A percentile compares a stretch with the other conserved stretches of the same genome.
Evolutionary conservation across 2,329 filamentous ascomycete genomes (phyloP).

Genomic region (Fusarium sororula): DNA sequence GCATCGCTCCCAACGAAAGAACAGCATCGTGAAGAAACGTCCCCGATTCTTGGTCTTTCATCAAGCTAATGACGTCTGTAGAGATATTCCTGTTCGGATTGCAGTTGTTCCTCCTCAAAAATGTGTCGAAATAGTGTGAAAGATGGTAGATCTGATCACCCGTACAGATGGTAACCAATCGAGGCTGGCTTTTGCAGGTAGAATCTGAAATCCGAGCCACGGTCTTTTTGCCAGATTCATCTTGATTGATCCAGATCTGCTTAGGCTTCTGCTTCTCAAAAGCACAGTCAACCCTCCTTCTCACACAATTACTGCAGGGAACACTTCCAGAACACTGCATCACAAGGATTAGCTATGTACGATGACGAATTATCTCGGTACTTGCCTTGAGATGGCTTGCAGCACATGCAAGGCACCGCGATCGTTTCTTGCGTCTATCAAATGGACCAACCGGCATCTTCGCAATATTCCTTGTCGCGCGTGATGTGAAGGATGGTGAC

Average conservation of each 20-base stretch:
- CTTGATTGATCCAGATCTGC: slow-evolving; percentile 37
- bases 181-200: not conserved
- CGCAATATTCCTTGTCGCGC: not conserved
- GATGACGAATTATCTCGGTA: not conserved
- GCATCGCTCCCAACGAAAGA: slow-evolving; percentile 45
- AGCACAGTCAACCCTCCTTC: slow-evolving; percentile 35
- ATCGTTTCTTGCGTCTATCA: slow-evolving; percentile 46
- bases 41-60: slow-evolving; percentile 19
- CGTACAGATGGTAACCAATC: not conserved
- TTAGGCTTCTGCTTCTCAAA: slow-evolving; percentile 14
- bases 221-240: slow-evolving; percentile 3
- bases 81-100: slow-evolving; percentile 6
- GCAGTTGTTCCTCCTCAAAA: slow-evolving; percentile 43
- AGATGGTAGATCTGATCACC: slow-evolving; percentile 29
- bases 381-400: slow-evolving; percentile 48
- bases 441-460: slow-evolving; percentile 47
- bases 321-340: slow-evolving; percentile 46
- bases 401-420: slow-evolving; percentile 44
- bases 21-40: slow-evolving; percentile 43
- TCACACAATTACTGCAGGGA: slow-evolving; percentile 46
- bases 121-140: slow-evolving; percentile 45
- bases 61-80: slow-evolving; percentile 34
- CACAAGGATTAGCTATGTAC: not conserved
- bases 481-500: not conserved
- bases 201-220: not conserved